Base-by-base conservation (phyloP, 441 rosid species). In the Breynia disticha region DNA sequence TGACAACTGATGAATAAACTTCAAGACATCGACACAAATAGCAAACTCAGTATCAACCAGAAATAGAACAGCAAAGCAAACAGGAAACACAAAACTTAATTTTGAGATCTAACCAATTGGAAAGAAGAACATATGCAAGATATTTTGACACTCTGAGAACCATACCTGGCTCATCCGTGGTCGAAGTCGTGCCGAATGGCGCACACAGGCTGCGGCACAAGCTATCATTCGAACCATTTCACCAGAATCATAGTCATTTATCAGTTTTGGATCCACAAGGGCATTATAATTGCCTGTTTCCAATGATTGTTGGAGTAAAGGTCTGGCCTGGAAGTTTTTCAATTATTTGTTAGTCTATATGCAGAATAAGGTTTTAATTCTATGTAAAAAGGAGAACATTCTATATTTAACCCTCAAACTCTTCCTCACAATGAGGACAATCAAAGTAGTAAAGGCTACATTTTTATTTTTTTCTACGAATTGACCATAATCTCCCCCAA, bases 131-230 rank as follows among this genome's bases (percentile, higher is more conserved):
- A 14, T 18, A 19, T 19, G n/a, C 5, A 19, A 44, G 53, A 11
- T 38, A 32, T 16, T 21, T 42, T 15, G 24, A 38, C 47, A 44
- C 43, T 18, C 44, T 41, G 13, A 18, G 18, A 46, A 54, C n/a
- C n/a, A 59, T 72, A 91, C 98, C 95, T 91, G 96, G 66, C 89
- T 84, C 87, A 86, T 83, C 63, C 77, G 77, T 35, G 98, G 98
- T 56, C 95, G 79, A 21, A 79, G 78, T 20, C 87, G 72, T 48
- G 94, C 93, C 18, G 89, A 82, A 70, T 86, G 87, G 16, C 95
- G 87, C 51, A 88, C 84, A 15, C 88, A 78, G 56, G 95, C 97
- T 1, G 95, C 91, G 60, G 97, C 97, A 67, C 95, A 91, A 48
- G 83, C 74, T 50, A 88, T 78, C 95, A 88, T 84, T 49, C 82